Base-by-base conservation (phyloP, 2,329 filamentous ascomycete species). In the Coleophoma crateriformis region DNA sequence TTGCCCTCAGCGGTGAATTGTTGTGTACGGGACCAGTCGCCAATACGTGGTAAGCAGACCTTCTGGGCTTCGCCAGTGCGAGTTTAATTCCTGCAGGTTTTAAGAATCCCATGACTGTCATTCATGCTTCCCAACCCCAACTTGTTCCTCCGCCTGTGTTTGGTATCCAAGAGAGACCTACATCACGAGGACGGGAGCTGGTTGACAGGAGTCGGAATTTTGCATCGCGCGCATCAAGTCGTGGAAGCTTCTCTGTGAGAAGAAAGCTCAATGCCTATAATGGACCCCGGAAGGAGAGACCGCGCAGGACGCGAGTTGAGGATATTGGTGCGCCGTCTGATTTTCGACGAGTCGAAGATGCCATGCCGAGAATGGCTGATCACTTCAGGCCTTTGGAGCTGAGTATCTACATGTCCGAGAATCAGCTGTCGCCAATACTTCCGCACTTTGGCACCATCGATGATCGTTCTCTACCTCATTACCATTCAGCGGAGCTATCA, bases 281-380 rank as follows among this genome's bases (percentile, higher is more conserved):
- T 70, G 74, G 51, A 68, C 71, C 51, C 66, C 69, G 47, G 67
- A 71, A 40, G 67, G 48, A 47, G 45, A 50, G 38, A 46, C 49
- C 74, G 60, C 77, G 74, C 65, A 71, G 76, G 64, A 75, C 76
- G 62, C 41, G 41, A 44, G 19, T 44, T 33, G 41, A 27, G 14
- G 27, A 20, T 32, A 84, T 85, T 58, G 82, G 80, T 39, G 71
- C 71, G 17, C 81, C 81, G 3, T 74, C 74, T 44, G 71, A 84
- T 62, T 85, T 85, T 59, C 76, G 75, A 43, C 81, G 84, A 67
- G 57, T 84, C 45, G 67, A 76, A 48, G 76, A 75, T 15, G 71
- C 69, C 43, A 67, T 54, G 42, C 49, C 52, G 33, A 50, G 54
- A 45, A 61, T 60, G 49, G 61, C 58, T 34, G 39, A 55, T 32